phyloP scores from a whole-genome alignment of 768 basidiomycete species.

The Mycena leptocephala region DNA sequence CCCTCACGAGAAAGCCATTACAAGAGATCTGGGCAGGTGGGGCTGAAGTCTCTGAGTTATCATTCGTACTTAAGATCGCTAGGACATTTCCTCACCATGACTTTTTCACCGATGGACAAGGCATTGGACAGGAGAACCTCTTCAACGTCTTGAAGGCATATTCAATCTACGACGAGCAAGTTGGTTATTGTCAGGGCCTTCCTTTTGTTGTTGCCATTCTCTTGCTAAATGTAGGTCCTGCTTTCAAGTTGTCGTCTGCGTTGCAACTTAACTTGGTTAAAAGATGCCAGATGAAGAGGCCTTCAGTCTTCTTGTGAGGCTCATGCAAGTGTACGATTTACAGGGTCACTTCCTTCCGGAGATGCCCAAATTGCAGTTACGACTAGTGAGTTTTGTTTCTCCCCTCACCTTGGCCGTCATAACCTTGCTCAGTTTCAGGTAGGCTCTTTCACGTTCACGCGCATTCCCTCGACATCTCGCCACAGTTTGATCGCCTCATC shows the following conservation, averaged over 20 bases:
- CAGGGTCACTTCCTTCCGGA: conserved; percentile 98
- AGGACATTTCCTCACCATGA: conserved; percentile 98
- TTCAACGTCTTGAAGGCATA: conserved; percentile 99
- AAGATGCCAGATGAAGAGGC: conserved; percentile 99
- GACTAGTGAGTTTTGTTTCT: conserved; percentile 71
- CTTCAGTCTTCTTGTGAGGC: conserved; percentile 92
- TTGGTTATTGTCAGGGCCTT: conserved; percentile 98
- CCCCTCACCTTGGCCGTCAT: neutral
- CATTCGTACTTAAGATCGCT: conserved; percentile 13
- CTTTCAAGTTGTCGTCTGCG: neutral
- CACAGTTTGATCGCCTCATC: conserved; percentile 92
- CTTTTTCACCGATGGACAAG: conserved; percentile 95
- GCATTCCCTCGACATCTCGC: conserved; percentile 9
- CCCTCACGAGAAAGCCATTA: conserved; percentile 94
- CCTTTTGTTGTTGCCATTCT: conserved; percentile 97
- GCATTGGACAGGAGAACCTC: conserved; percentile 96
- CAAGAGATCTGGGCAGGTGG: conserved; percentile 90
- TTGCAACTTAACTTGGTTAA: neutral
- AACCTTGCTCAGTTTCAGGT: conserved; percentile 71
- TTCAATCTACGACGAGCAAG: conserved; percentile 94
- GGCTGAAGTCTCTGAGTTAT: conserved; percentile 25
- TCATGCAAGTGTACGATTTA: conserved; percentile 98
- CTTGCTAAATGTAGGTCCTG: conserved; percentile 83
- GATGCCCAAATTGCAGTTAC: conserved; percentile 97
- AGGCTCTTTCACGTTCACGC: conserved; percentile 34